phyloP scores from a whole-genome alignment of 2,329 filamentous ascomycete species.

The Fusarium sp. region DNA sequence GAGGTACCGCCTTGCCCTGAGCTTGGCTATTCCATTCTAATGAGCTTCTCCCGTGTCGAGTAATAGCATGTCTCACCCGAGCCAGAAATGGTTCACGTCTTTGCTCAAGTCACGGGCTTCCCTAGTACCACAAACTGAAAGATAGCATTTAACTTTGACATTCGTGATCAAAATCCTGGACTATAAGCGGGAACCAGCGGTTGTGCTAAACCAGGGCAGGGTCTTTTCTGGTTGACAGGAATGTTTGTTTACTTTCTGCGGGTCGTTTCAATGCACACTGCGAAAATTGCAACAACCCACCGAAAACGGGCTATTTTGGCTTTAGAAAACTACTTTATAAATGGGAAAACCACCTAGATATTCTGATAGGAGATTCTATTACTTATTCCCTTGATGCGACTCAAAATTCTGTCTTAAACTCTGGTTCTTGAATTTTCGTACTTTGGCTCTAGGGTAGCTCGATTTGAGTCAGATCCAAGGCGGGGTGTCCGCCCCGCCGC shows the following conservation, averaged over 20 bases:
- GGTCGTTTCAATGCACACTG: neutral
- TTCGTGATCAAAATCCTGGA: neutral
- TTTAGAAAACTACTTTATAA: fast-evolving
- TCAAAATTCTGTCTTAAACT: fast-evolving
- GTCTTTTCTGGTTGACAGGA: neutral
- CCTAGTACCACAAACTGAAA: neutral
- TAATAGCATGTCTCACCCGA: neutral
- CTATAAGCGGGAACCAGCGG: conserved; percentile 5
- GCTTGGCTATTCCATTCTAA: neutral
- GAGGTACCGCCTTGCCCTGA: neutral
- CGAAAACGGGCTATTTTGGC: fast-evolving
- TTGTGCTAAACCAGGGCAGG: conserved; percentile 17
- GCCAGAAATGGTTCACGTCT: fast-evolving
- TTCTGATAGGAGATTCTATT: fast-evolving
- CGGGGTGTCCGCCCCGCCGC: conserved; percentile 13
- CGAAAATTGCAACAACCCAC: neutral
- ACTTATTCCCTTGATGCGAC: fast-evolving
- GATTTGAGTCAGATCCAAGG: neutral
- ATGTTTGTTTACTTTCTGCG: conserved; percentile 15
- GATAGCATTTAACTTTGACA: neutral
- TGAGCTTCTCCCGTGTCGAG: neutral
- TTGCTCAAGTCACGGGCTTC: neutral
- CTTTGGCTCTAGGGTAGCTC: neutral
- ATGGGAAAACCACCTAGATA: fast-evolving
- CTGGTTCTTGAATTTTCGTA: neutral